A percentile compares a stretch with the other conserved stretches of the same genome.
Evolutionary conservation across 2,329 filamentous ascomycete genomes (phyloP).

Genomic region (Fusarium chaquense): DNA sequence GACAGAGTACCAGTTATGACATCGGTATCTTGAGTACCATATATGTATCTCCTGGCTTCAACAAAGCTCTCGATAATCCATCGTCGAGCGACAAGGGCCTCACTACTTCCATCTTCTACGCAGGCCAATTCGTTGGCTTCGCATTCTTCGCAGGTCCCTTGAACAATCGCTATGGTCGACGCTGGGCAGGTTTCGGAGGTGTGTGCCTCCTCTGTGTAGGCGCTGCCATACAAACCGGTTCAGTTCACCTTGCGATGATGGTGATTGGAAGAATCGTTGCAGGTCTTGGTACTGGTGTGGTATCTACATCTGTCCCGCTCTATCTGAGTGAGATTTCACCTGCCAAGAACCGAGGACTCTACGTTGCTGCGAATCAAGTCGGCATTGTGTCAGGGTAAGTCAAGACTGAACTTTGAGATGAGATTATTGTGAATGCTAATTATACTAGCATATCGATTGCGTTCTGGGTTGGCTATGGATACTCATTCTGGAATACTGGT

Average conservation of each 20-base stretch:
- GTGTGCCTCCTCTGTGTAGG: conserved; percentile 16
- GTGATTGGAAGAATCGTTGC: conserved; percentile 17
- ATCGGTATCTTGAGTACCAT: conserved; percentile 26
- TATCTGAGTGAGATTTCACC: conserved; percentile 25
- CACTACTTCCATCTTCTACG: conserved; percentile 22
- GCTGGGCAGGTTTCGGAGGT: conserved; percentile 11
- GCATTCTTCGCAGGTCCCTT: conserved; percentile 12
- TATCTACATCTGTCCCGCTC: conserved; percentile 16
- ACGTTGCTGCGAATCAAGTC: conserved; percentile 24
- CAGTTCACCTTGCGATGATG: conserved; percentile 29
- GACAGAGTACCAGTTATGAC: conserved; percentile 2
- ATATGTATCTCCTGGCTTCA: conserved; percentile 22
- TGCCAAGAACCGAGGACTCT: conserved; percentile 17
- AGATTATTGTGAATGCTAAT: background rate
- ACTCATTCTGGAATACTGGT: conserved; percentile 21
- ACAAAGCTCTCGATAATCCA: conserved; percentile 9
- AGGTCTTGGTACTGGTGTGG: conserved; percentile 18
- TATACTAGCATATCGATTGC: conserved; percentile 11
- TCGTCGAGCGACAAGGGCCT: conserved; percentile 21
- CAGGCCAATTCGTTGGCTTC: conserved; percentile 16
- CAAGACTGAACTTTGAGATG: rapidly evolving
- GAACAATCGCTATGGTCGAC: conserved; percentile 18
- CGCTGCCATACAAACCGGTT: conserved; percentile 25
- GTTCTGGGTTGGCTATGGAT: conserved; percentile 27
- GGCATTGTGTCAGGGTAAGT: conserved; percentile 26